Conservation (phyloP, 2,329 filamentous ascomycete species). For the Furcasterigmium sp. region DNA sequence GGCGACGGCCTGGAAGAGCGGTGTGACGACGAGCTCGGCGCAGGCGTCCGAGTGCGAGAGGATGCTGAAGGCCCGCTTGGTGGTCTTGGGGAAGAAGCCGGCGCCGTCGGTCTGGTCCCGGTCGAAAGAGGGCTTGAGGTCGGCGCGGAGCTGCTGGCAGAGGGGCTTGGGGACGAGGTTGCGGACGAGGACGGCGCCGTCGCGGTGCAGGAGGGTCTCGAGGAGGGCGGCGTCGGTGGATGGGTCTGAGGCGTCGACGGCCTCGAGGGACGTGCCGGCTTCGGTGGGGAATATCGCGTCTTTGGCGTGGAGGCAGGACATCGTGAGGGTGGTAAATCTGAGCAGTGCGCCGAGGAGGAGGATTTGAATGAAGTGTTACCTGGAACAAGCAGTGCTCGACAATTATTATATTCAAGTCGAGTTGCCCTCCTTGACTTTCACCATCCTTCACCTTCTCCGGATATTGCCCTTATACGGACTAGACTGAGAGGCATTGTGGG, state of each 20-base stretch:
- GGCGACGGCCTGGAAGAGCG: conserved; percentile 25
- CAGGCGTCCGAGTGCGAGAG: conserved; percentile 29
- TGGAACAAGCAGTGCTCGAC: background rate
- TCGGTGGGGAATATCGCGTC: conserved; percentile 12
- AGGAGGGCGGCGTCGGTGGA: conserved; percentile 13
- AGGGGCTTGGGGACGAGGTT: conserved; percentile 25
- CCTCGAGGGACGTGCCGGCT: conserved; percentile 14
- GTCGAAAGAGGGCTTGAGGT: conserved; percentile 31
- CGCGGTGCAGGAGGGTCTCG: conserved; percentile 17
- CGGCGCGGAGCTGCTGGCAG: conserved; percentile 25
- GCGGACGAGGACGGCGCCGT: conserved; percentile 30
- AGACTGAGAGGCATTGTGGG: background rate
- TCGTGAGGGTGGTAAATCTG: background rate
- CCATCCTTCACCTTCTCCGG: background rate
- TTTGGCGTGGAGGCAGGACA: background rate
- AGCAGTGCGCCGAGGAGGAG: background rate
- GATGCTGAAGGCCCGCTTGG: conserved; percentile 31
- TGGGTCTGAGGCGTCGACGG: conserved; percentile 14
- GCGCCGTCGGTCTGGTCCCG: conserved; percentile 26
- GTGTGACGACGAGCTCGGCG: conserved; percentile 28
- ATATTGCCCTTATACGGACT: background rate
- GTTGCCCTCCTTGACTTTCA: background rate
- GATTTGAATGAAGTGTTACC: background rate
- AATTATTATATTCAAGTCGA: background rate
- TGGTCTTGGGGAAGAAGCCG: conserved; percentile 33